A percentile compares a stretch with the other conserved stretches of the same genome.
Evolutionary conservation across 177 flowering plant genomes (phyloP).

Genomic region (Vitis hybrid): DNA sequence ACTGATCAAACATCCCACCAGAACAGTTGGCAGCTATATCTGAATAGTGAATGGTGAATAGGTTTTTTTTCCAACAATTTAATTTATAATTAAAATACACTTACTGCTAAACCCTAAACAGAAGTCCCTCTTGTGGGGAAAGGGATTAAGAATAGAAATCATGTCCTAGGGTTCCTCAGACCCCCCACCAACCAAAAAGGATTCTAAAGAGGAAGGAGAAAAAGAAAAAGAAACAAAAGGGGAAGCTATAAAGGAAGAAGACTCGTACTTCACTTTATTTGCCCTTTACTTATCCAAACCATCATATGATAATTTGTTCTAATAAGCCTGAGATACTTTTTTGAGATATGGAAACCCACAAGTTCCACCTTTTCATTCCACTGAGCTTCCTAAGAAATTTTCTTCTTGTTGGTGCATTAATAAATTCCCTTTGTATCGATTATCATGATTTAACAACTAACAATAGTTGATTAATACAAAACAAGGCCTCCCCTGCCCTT

Average conservation of each 20-base stretch:
- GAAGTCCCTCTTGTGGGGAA: not conserved
- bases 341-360: conserved; percentile 16
- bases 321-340: conserved; percentile 12
- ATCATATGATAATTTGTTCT: conserved; percentile 12
- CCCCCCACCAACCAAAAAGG: conserved; percentile 20
- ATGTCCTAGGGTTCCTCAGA: conserved; percentile 17
- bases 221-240: conserved; percentile 7
- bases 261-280: conserved; percentile 11
- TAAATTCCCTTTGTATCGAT: conserved; percentile 1
- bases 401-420: conserved; percentile 3
- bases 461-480: conserved; percentile 1
- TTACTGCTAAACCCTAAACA: not conserved
- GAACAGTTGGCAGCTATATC: too few relatives aligned
- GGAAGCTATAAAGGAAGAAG: conserved; percentile 11
- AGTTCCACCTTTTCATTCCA: conserved; percentile 18
- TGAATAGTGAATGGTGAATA: too few relatives aligned
- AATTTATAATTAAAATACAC: too few relatives aligned
- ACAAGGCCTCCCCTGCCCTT: conserved; percentile 1
- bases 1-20: too few relatives aligned
- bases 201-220: conserved; percentile 9
- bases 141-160: not conserved
- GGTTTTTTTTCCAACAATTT: too few relatives aligned
- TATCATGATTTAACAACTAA: conserved; percentile 7
- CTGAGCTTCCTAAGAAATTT: not conserved
- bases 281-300: conserved; percentile 11